Percentiles rank a stretch among this genome's conserved stretches.
phyloP scores from a whole-genome alignment of 495 filamentous ascomycete genomes.

The Aspergillus biplanus region DNA sequence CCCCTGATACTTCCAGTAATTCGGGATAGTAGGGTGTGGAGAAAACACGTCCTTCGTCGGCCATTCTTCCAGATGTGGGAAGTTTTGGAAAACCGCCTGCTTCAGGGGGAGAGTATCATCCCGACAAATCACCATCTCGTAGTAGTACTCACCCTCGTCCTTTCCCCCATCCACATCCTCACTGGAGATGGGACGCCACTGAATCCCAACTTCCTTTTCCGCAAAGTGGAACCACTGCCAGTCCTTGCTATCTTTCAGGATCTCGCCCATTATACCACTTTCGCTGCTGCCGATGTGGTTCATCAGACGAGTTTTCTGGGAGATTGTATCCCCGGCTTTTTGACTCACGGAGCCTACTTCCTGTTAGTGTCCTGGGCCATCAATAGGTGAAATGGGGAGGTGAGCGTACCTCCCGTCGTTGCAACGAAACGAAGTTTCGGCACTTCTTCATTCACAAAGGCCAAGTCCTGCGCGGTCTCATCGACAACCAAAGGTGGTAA shows the following conservation, averaged over 20 bases:
- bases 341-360: conserved; percentile 6
- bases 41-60: conserved; percentile 59
- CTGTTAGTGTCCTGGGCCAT: neutral
- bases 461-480: conserved; percentile 18
- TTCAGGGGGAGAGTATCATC: neutral
- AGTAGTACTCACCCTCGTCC: neutral
- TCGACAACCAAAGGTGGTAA: conserved; percentile 24
- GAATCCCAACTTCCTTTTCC: conserved; percentile 39
- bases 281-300: conserved; percentile 37
- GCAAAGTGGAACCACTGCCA: conserved; percentile 53
- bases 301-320: conserved; percentile 25
- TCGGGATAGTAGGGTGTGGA: conserved; percentile 47
- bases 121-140: conserved; percentile 22
- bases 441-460: conserved; percentile 12
- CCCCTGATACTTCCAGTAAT: conserved; percentile 54
- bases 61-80: conserved; percentile 55
- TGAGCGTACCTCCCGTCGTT: conserved; percentile 23
- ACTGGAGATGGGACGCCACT: conserved; percentile 26
- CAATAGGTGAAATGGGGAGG: neutral
- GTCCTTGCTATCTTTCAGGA: conserved; percentile 38
- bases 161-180: neutral
- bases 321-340: conserved; percentile 24
- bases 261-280: conserved; percentile 35
- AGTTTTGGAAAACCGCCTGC: conserved; percentile 45
- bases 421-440: conserved; percentile 19